Conservation (phyloP, 176 grass and related monocot species). For the Chloris gayana region DNA sequence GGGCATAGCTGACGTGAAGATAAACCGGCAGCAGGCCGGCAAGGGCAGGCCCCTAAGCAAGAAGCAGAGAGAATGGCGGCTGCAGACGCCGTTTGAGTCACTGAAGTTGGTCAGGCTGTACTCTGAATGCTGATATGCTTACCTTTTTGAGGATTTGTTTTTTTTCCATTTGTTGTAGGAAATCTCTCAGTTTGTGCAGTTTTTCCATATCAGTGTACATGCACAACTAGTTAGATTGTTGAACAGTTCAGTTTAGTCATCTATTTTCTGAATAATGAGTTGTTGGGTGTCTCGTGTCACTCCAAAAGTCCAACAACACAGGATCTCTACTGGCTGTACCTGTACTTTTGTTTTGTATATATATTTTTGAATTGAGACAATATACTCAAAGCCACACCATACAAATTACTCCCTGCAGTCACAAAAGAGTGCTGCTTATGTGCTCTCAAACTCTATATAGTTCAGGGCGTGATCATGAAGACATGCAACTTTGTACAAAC, state of each 20-base stretch:
- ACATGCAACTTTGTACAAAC: too few relatives aligned
- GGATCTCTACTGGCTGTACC: too few relatives aligned
- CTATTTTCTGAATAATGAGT: conserved; percentile 5
- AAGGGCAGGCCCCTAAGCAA: conserved; percentile 92
- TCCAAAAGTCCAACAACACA: neutral
- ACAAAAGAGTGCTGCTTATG: too few relatives aligned
- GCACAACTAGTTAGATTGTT: conserved; percentile 1
- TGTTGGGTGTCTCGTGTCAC: neutral
- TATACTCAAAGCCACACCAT: too few relatives aligned
- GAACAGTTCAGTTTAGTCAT: conserved; percentile 4
- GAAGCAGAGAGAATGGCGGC: conserved; percentile 87
- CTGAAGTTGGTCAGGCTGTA: conserved; percentile 75
- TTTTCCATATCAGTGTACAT: neutral
- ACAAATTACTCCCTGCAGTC: too few relatives aligned
- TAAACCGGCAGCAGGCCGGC: conserved; percentile 73
- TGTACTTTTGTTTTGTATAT: neutral
- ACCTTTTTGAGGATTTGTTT: neutral
- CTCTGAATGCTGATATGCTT: conserved; percentile 67
- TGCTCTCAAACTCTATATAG: too few relatives aligned
- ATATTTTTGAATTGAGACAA: neutral
- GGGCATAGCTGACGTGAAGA: conserved; percentile 92
- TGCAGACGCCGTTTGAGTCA: conserved; percentile 66
- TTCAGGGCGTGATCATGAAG: too few relatives aligned
- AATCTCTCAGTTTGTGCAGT: neutral
- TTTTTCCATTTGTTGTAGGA: neutral